Conservation (phyloP, 305 asterid genomes). For the Salvia sclarea region DNA sequence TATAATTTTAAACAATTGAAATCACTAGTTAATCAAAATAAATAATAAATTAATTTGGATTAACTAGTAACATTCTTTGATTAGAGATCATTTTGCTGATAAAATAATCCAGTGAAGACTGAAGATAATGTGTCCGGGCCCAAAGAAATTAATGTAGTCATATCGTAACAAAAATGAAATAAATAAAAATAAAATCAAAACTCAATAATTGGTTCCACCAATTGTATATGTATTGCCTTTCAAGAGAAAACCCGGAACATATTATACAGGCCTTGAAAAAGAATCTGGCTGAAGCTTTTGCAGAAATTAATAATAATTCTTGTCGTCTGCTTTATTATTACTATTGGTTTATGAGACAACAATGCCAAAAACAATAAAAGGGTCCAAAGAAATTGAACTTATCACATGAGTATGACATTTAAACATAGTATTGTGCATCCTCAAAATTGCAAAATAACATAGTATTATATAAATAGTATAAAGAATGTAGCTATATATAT, state of each 20-base stretch:
- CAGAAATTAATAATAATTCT: slow-evolving; percentile 2
- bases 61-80: not conserved
- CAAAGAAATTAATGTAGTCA: not conserved
- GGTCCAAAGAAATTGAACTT: not conserved
- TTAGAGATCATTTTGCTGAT: not conserved
- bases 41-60: no score
- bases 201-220: slow-evolving; percentile 4
- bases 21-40: no score
- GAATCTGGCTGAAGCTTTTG: slow-evolving; percentile 16
- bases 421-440: no score
- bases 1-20: no score
- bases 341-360: not conserved
- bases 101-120: not conserved
- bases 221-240: slow-evolving; percentile 11
- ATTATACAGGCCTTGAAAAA: not conserved
- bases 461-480: no score
- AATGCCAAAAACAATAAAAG: not conserved
- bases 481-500: no score
- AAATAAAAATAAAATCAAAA: not conserved
- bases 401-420: not conserved
- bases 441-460: no score
- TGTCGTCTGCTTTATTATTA: not conserved
- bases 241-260: slow-evolving; percentile 18
- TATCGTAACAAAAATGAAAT: not conserved
- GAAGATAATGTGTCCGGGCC: not conserved